A percentile compares a stretch with the other conserved stretches of the same genome.
phyloP scores from a whole-genome alignment of 2,329 filamentous ascomycete species.

The Graphilbum ipis-grandicollis region DNA sequence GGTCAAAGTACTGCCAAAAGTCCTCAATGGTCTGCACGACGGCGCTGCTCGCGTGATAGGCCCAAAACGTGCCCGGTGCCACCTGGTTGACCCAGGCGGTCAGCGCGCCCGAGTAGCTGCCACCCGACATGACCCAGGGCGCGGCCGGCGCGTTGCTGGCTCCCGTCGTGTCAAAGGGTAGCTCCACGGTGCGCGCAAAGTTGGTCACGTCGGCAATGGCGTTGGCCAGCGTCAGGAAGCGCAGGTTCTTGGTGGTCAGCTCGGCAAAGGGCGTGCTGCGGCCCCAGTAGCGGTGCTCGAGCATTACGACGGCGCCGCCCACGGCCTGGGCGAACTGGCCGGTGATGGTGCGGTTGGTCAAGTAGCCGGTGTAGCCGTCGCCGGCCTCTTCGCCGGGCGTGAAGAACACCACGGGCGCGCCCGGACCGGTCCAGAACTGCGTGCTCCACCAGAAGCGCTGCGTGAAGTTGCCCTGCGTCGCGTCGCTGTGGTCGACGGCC shows the following conservation, averaged over 20 bases:
- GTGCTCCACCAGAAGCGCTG: constrained; percentile 24
- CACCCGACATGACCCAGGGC: constrained; percentile 37
- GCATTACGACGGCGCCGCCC: constrained; percentile 21
- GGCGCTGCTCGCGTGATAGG: constrained; percentile 37
- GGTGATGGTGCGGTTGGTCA: constrained; percentile 25
- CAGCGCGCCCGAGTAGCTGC: constrained; percentile 37
- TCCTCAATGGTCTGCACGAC: constrained; percentile 33
- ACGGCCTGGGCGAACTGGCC: constrained; percentile 21
- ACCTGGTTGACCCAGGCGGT: constrained; percentile 32
- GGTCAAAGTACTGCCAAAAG: constrained; percentile 39
- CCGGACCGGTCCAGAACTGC: constrained; percentile 22
- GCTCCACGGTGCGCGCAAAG: constrained; percentile 23
- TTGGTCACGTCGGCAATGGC: constrained; percentile 22
- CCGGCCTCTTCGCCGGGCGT: constrained; percentile 22
- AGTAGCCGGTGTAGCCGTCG: constrained; percentile 22
- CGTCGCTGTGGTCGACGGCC: constrained; percentile 22
- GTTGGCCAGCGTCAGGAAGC: constrained; percentile 23
- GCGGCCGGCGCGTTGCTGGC: constrained; percentile 27
- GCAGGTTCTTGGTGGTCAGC: constrained; percentile 20
- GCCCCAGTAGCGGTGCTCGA: constrained; percentile 27
- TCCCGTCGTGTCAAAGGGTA: constrained; percentile 32
- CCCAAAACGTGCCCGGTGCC: constrained; percentile 39
- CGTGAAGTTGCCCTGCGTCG: constrained; percentile 21
- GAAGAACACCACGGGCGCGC: constrained; percentile 21
- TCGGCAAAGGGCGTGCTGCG: constrained; percentile 18